Base-by-base conservation (phyloP, 768 basidiomycete species). In the Russula sp. region DNA sequence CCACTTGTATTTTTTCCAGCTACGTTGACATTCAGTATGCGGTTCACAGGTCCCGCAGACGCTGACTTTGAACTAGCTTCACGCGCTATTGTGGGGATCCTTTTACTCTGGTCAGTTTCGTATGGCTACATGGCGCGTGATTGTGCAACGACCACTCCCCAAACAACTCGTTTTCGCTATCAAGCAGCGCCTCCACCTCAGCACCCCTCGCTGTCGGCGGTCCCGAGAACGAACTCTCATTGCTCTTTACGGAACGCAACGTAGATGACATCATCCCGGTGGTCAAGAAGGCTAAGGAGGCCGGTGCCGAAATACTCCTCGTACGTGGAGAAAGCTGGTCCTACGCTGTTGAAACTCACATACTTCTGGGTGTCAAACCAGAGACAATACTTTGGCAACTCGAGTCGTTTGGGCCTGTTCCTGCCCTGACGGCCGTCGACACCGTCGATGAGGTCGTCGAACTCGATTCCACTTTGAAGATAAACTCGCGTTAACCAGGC, bases 321-420 rank as follows among this genome's bases (percentile, higher is more conserved):
- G 83, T 82, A 83, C 67, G 44, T 79, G 42, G 67, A 69, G 52
- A 72, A 74, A 38, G 65, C 78, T 3, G 77, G 77, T 1, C 57
- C 52, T 0, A 73, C 79, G 7, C 70, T 81, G 18, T 74, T 84
- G 30, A 77, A 79, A 56, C 84, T 24, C 84, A 85, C 71, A 64
- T 86, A 32, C 63, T 85, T 18, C 71, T 68, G 22, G 77, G 75
- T n/a, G 79, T 83, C 49, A 80, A 74, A 62, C 79, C 78, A 0
- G 83, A 78, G 9, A 84, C 81, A 77, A 69, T 75, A 32, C 62
- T 83, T 14, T 86, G 84, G 84, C 77, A 83, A 26, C 70, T 77
- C 34, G 88, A 89, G 72, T 79, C 81, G 1, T 88, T 88, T 72
- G 85, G 84, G 0, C 86, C 83, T 56, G 80, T 84, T 0, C 72